Base-by-base conservation (phyloP, 2,329 filamentous ascomycete species). In the Curvularia eragrostidis region DNA sequence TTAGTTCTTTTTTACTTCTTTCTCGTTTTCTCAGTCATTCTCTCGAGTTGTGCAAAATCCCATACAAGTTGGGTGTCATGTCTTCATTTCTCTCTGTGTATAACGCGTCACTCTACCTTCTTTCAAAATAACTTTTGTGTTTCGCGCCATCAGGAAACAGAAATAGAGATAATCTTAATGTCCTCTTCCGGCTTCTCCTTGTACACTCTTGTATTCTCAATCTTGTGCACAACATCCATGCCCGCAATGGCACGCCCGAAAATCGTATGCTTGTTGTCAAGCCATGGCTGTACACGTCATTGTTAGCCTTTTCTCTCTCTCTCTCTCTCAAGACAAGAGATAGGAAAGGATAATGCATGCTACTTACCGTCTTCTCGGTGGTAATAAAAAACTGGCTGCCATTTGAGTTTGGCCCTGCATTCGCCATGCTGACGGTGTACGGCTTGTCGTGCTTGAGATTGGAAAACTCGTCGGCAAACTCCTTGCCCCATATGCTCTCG, bases 371-470 rank as follows among this genome's bases (percentile, higher is more conserved):
- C 80, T 96, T 96, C 78, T 97, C 96, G 0, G 94, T 97, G 0
- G 95, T 99, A 66, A 99, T 97, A 71, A 99, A 99, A 76, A 99
- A 99, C 76, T 99, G 95, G 71, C 90, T 95, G 13, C 91, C 95
- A 74, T 99, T 99, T 34, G 93, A 97, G 70, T 94, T 93, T 0
- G 93, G 92, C 0, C 95, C 95, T 0, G 95, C 94, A 76, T 99
- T 99, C 12, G 95, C 95, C 95, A 99, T 99, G 75, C 91, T 96
- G 56, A 98, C 83, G 0, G 93, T 98, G 75, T 97, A 99, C 1
- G 95, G 90, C 79, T 95, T 96, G 80, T 99, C 95, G 72, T 99
- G 95, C 75, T 90, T 91, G 61, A 99, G 79, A 18, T 87, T 90
- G 0, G 91, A 93, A 68, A 99, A 97, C 76, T 99, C 95, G 73